These are phyloP conservation scores for Dactylellina haptotyla DNA, from an alignment of 2,329 filamentous ascomycete species.

Conservation along the genomic window DNA sequence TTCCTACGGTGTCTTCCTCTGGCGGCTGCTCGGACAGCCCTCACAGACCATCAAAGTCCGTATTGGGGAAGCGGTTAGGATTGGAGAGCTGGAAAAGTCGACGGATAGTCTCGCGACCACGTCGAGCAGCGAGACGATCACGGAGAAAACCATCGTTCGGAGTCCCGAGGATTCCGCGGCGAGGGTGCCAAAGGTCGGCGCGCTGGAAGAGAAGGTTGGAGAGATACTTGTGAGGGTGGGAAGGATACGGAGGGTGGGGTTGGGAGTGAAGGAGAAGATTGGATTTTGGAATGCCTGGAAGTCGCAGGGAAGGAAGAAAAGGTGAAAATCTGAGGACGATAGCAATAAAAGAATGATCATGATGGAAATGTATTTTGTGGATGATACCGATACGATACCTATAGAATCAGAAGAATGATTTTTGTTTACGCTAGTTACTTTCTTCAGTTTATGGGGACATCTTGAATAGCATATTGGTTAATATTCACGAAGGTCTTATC, in stretches of 20 bases:
- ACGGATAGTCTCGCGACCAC: slow-evolving; percentile 45
- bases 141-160: slow-evolving; percentile 49
- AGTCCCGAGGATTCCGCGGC: slow-evolving; percentile 13
- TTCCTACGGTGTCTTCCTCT: slow-evolving; percentile 77
- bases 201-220: slow-evolving; percentile 77
- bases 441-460: too few species aligned
- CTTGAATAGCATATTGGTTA: too few species aligned
- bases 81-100: slow-evolving; percentile 60
- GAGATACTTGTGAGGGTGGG: slow-evolving; percentile 89
- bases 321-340: slow-evolving; percentile 11
- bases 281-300: slow-evolving; percentile 80
- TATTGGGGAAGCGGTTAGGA: slow-evolving; percentile 79
- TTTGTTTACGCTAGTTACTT: too few species aligned
- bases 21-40: slow-evolving; percentile 83
- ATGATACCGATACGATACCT: slow-evolving; percentile 23
- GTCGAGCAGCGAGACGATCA: slow-evolving; percentile 58
- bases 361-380: not conserved
- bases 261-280: slow-evolving; percentile 83
- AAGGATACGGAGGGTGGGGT: slow-evolving; percentile 84
- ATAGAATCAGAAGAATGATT: slow-evolving; percentile 14
- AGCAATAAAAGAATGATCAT: not conserved
- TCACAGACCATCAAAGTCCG: slow-evolving; percentile 91
- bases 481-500: too few species aligned
- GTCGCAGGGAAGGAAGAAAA: slow-evolving; percentile 59
- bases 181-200: slow-evolving; percentile 59